Base-by-base conservation (phyloP, 306 rosid genomes). In the Medicago ruthenica region DNA sequence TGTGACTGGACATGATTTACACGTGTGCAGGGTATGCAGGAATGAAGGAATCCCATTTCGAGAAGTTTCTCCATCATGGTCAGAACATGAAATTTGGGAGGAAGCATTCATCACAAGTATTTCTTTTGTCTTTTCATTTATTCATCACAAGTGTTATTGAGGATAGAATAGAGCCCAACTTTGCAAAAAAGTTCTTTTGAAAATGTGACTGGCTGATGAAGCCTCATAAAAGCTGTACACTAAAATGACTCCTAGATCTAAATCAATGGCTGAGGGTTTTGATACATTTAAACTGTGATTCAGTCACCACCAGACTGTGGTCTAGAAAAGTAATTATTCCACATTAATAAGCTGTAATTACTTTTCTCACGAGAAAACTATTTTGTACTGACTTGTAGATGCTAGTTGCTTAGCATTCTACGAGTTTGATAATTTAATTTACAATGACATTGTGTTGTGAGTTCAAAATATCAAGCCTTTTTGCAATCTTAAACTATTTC, bases 51-150 rank as follows among this genome's bases (percentile, higher is more conserved):
- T 95, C 80, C 74, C 96, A 62, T 81, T 92, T 80, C 91, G 80
- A 39, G 97, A 90, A 86, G 93, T 89, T 76, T 87, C 97, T 24
- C 97, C 97, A 41, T 78, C 81, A 11, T 95, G 97, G 97, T 92
- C 97, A 70, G 78, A 80, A 67, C 88, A 41, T 77, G 91, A 88
- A 60, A 27, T 73, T 51, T 95, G 93, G 99, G 91, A 85, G 81
- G 97, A 92, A 82, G 97, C 96, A 40, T 95, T 92, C 84, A 74
- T 95, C 79, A 86, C 99, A 78, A 92, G 99, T 95, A 95, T 67
- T 14, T 67, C 66, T 21, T 54, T 20, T 31, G 63, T 48, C 79
- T 65, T 39, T 64, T 69, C 53, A 71, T 59, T 53, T 67, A 22
- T 79, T 83, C 34, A 44, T 45, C 37, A 22, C 21, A 50, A 50